Evolutionary conservation across 495 filamentous ascomycete species (phyloP).

Genomic region (Penicillium cosmopolitanum): DNA sequence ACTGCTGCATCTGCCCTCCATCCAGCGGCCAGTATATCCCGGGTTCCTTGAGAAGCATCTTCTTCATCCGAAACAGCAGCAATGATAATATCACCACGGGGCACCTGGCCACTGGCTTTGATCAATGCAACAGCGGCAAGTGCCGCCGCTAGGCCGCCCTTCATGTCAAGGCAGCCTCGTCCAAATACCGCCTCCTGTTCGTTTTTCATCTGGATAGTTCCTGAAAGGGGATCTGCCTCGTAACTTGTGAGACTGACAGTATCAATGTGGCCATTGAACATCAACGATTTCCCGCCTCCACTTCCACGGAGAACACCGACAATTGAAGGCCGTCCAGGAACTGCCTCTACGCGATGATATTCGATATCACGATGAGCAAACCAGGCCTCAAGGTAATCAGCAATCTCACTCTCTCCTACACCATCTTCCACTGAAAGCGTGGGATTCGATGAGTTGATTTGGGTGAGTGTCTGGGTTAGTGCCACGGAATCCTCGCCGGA

Average conservation of each 20-base stretch:
- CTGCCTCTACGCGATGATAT: constrained; percentile 45
- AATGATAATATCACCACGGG: constrained; percentile 48
- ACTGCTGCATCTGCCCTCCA: constrained; percentile 52
- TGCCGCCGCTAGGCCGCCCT: constrained; percentile 47
- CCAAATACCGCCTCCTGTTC: constrained; percentile 44
- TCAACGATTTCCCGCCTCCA: constrained; percentile 48
- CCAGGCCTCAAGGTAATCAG: constrained; percentile 46
- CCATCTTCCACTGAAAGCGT: constrained; percentile 41
- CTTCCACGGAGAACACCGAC: constrained; percentile 47
- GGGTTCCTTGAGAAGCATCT: constrained; percentile 47
- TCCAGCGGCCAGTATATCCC: constrained; percentile 47
- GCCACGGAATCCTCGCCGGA: constrained; percentile 37
- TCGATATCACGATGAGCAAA: constrained; percentile 51
- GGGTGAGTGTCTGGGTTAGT: constrained; percentile 43
- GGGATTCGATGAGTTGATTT: constrained; percentile 50
- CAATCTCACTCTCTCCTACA: constrained; percentile 46
- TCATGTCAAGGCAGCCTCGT: constrained; percentile 52
- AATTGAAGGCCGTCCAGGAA: constrained; percentile 47
- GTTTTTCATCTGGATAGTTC: constrained; percentile 33
- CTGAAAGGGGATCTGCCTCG: constrained; percentile 45
- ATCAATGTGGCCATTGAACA: constrained; percentile 56
- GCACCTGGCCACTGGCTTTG: constrained; percentile 28
- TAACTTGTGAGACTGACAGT: constrained; percentile 50
- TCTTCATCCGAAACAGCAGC: constrained; percentile 55
- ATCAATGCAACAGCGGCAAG: constrained; percentile 37